Evolutionary conservation across 1,284 basidiomycete species (phyloP).

Genomic region (Pulveroboletus sp.): DNA sequence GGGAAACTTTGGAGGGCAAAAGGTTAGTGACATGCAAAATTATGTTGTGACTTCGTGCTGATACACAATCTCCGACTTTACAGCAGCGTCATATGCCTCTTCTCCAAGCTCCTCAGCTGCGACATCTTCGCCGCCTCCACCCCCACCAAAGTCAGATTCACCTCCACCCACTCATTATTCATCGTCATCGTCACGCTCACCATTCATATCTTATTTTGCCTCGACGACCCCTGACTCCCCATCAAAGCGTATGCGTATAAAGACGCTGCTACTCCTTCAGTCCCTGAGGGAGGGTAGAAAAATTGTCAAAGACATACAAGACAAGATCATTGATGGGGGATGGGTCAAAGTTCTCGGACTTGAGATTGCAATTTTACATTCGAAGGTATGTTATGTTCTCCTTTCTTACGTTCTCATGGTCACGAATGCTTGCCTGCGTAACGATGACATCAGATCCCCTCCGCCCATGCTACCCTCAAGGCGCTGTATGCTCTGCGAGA

Average conservation of each 20-base stretch:
- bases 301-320: slow-evolving; percentile 26
- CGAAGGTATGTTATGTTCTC: slow-evolving; percentile 55
- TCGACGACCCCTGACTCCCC: slow-evolving; percentile 74
- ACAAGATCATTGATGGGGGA: slow-evolving; percentile 17
- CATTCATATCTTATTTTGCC: slow-evolving; percentile 64
- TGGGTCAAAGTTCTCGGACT: slow-evolving; percentile 57
- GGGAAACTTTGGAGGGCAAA: slow-evolving; percentile 74
- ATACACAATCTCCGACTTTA: background rate
- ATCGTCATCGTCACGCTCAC: slow-evolving; percentile 27
- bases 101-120: slow-evolving; percentile 15
- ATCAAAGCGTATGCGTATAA: slow-evolving; percentile 72
- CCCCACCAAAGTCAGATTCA: slow-evolving; percentile 13
- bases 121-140: slow-evolving; percentile 9
- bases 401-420: background rate
- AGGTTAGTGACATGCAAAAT: slow-evolving; percentile 41
- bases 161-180: background rate
- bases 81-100: slow-evolving; percentile 53
- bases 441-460: slow-evolving; percentile 49
- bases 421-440: background rate
- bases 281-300: slow-evolving; percentile 42
- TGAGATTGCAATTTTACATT: slow-evolving; percentile 80
- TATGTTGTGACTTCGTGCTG: background rate
- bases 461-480: slow-evolving; percentile 66
- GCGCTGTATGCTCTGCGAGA: slow-evolving; percentile 73
- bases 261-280: slow-evolving; percentile 79